Evolutionary conservation across 495 filamentous ascomycete genomes (phyloP).

Genomic region (Neohortaea acidophila): DNA sequence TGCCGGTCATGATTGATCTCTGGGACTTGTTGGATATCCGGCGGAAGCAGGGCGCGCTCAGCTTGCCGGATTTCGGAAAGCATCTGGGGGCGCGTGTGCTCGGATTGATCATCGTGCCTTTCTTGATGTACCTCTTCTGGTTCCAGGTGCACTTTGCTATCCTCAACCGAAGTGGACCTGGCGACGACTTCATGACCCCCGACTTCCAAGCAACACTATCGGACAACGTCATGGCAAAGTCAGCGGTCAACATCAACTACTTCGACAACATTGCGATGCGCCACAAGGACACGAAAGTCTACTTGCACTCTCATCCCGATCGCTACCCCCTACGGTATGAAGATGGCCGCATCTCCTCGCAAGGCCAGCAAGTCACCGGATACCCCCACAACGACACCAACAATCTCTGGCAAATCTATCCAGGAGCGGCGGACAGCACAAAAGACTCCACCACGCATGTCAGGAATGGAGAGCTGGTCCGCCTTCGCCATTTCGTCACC

Average conservation of each 20-base stretch:
- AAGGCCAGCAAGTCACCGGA: slow-evolving; percentile 87
- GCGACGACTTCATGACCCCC: slow-evolving; percentile 97
- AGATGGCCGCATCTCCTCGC: slow-evolving; percentile 90
- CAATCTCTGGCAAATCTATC: slow-evolving; percentile 93
- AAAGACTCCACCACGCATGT: slow-evolving; percentile 47
- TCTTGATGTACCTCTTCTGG: slow-evolving; percentile 98
- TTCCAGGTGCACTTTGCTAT: slow-evolving; percentile 98
- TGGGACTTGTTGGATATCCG: slow-evolving; percentile 90
- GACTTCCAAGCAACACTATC: slow-evolving; percentile 94
- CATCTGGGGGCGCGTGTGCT: slow-evolving; percentile 76
- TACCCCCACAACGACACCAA: slow-evolving; percentile 98
- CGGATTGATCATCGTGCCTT: slow-evolving; percentile 75
- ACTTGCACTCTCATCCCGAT: slow-evolving; percentile 84
- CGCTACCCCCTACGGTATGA: slow-evolving; percentile 89
- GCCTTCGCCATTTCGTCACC: slow-evolving; percentile 76
- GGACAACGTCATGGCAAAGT: slow-evolving; percentile 80
- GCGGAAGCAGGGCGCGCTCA: slow-evolving; percentile 59
- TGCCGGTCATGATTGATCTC: slow-evolving; percentile 81
- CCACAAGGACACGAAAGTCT: slow-evolving; percentile 95
- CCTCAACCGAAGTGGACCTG: slow-evolving; percentile 73
- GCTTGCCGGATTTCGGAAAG: slow-evolving; percentile 63
- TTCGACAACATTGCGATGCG: slow-evolving; percentile 75
- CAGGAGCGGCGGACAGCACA: slow-evolving; percentile 39
- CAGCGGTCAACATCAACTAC: slow-evolving; percentile 74
- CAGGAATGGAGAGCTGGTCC: slow-evolving; percentile 72